Percentiles rank a stretch among this genome's conserved stretches.
phyloP scores from a whole-genome alignment of 345 rosid genomes.

The Combretum micranthum region DNA sequence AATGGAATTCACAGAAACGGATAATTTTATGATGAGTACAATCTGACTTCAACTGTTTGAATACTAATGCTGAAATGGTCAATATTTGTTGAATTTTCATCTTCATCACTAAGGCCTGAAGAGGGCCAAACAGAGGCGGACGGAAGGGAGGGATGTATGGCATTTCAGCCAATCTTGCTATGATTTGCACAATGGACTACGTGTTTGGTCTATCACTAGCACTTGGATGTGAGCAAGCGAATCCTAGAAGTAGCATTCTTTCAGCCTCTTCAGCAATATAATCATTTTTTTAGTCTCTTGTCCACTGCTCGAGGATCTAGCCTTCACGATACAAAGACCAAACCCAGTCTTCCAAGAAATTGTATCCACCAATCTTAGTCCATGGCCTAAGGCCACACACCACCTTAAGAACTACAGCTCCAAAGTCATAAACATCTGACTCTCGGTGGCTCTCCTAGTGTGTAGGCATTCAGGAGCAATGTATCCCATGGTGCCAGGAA shows the following conservation, averaged over 20 bases:
- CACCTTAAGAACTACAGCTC: slow-evolving; percentile 38
- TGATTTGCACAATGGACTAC: slow-evolving; percentile 22
- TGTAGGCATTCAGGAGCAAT: slow-evolving; percentile 44
- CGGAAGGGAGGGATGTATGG: slow-evolving; percentile 33
- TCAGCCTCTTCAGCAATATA: slow-evolving; percentile 22
- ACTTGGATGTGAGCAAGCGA: slow-evolving; percentile 40
- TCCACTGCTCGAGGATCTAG: slow-evolving; percentile 30
- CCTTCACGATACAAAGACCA: slow-evolving; percentile 36
- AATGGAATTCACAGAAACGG: too few relatives aligned
- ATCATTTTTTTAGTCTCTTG: slow-evolving; percentile 14
- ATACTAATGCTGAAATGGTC: neutral
- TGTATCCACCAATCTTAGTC: slow-evolving; percentile 17
- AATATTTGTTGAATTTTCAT: neutral
- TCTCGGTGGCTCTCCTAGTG: slow-evolving; percentile 34
- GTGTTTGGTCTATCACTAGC: slow-evolving; percentile 26
- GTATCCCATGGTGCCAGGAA: slow-evolving; percentile 32
- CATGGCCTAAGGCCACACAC: slow-evolving; percentile 27
- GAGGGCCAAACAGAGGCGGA: slow-evolving; percentile 34
- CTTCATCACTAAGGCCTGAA: neutral
- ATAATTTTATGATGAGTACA: too few relatives aligned
- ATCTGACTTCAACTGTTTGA: too few relatives aligned
- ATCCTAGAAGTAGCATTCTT: slow-evolving; percentile 30
- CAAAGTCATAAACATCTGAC: slow-evolving; percentile 42
- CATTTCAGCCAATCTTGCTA: slow-evolving; percentile 22
- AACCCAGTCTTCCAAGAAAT: slow-evolving; percentile 37